phyloP scores from a whole-genome alignment of 768 basidiomycete genomes.

The Collybia sordida region DNA sequence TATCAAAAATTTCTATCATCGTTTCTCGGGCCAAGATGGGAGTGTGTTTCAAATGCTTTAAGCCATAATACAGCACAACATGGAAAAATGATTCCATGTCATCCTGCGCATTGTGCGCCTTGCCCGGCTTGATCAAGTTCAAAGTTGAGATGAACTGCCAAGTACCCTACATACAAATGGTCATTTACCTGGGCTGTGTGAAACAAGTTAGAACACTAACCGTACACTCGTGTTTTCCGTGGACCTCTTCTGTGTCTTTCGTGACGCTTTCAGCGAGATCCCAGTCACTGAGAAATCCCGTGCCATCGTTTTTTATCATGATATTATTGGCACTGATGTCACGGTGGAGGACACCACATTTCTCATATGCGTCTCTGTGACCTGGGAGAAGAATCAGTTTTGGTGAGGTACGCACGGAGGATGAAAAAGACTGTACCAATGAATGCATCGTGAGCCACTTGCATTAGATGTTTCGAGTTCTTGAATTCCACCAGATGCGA shows the following conservation, averaged over 20 bases:
- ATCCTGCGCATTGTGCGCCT: not conserved
- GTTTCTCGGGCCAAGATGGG: not conserved
- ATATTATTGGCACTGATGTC: slow-evolving; percentile 3
- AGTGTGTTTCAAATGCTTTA: not conserved
- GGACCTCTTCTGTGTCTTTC: not conserved
- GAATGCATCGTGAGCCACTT: slow-evolving; percentile 18
- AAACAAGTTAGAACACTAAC: not conserved
- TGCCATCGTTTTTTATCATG: not conserved
- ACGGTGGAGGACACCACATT: not conserved
- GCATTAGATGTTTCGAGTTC: slow-evolving; percentile 11
- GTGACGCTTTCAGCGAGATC: not conserved
- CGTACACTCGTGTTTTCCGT: not conserved
- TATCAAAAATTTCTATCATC: not conserved
- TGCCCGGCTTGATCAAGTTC: not conserved
- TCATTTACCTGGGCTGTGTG: not conserved
- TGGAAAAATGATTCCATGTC: slow-evolving; percentile 1
- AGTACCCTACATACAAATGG: not conserved
- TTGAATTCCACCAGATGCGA: slow-evolving; percentile 4
- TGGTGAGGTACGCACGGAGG: too few species aligned
- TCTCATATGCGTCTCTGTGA: slow-evolving; percentile 1
- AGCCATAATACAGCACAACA: slow-evolving; percentile 1
- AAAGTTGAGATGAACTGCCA: slow-evolving; percentile 7
- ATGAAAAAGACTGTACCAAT: slow-evolving; percentile 12
- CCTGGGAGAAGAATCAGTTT: not conserved
- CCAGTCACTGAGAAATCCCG: slow-evolving; percentile 1